Conservation (phyloP, 179 eudicot genomes). For the Sideroxylon spinosum region DNA sequence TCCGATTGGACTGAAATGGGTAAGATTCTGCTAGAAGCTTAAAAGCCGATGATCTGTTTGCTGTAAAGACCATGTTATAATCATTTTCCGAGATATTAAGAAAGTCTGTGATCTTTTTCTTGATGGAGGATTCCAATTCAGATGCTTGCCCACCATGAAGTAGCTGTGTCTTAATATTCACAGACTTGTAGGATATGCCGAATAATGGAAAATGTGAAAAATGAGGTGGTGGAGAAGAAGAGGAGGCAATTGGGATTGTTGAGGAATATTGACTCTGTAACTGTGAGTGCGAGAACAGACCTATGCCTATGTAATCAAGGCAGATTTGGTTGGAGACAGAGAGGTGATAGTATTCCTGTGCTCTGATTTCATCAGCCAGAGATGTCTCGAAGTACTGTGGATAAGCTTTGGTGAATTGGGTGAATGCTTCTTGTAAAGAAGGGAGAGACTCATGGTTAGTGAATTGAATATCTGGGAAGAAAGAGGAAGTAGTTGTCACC, state of each 20-base stretch:
- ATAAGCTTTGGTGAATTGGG: conserved; percentile 56
- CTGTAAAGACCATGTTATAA: conserved; percentile 68
- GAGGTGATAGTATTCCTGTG: conserved; percentile 64
- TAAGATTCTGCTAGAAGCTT: conserved; percentile 78
- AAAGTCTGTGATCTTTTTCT: conserved; percentile 59
- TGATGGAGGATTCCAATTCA: conserved; percentile 55
- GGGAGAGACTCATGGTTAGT: conserved; percentile 83
- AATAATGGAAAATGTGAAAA: conserved; percentile 58
- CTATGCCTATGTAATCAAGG: conserved; percentile 89
- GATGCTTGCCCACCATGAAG: conserved; percentile 51
- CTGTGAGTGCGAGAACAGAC: conserved; percentile 84
- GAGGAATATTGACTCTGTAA: conserved; percentile 45
- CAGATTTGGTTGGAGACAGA: conserved; percentile 69
- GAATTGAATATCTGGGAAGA: conserved; percentile 66
- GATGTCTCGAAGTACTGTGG: conserved; percentile 60
- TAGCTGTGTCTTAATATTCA: conserved; percentile 58
- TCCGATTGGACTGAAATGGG: conserved; percentile 60
- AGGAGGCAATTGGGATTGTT: conserved; percentile 33
- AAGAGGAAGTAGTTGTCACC: conserved; percentile 45
- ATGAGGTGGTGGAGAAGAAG: conserved; percentile 43
- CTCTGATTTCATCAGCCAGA: conserved; percentile 58
- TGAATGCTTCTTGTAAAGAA: conserved; percentile 59
- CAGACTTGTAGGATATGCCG: conserved; percentile 53
- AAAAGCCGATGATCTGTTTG: conserved; percentile 84
- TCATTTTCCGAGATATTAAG: conserved; percentile 62